Percentiles rank a stretch among this genome's conserved stretches.
These are phyloP conservation scores for Pascua guehoae DNA, from an alignment of 1,284 basidiomycete genomes.

Conservation along the genomic window DNA sequence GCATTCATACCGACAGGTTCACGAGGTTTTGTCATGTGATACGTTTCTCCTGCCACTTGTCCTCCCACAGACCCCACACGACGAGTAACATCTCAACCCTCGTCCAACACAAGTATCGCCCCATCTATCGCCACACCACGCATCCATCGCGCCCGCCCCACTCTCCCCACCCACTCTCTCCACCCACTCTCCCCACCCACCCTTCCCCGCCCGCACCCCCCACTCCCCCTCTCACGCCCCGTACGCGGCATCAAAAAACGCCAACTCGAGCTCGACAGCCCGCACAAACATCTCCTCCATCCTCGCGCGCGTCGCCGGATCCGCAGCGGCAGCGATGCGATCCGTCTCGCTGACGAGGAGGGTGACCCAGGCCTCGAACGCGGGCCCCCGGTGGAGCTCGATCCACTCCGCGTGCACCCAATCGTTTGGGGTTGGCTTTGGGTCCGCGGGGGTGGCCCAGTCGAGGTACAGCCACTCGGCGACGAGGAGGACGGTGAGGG, in stretches of 20 bases:
- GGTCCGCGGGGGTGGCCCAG: slow-evolving; percentile 8
- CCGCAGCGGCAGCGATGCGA: slow-evolving; percentile 6
- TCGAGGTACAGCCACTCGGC: slow-evolving; percentile 24
- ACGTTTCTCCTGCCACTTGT: too few relatives aligned
- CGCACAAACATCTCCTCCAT: slow-evolving; percentile 12
- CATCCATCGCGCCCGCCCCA: too few relatives aligned
- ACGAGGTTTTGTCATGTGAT: too few relatives aligned
- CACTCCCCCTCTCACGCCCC: neutral
- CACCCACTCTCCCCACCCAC: too few relatives aligned
- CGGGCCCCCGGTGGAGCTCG: slow-evolving; percentile 18
- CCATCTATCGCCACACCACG: too few relatives aligned
- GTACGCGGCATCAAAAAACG: slow-evolving; percentile 15
- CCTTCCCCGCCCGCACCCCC: too few relatives aligned
- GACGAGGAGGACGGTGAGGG: slow-evolving; percentile 16
- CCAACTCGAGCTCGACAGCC: slow-evolving; percentile 12
- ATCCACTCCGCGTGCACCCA: slow-evolving; percentile 20
- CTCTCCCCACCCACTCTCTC: too few relatives aligned
- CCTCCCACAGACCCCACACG: too few relatives aligned
- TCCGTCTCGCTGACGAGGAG: slow-evolving; percentile 13
- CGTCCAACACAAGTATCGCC: too few relatives aligned
- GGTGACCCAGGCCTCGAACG: slow-evolving; percentile 14
- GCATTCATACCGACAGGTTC: too few relatives aligned
- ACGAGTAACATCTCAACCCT: too few relatives aligned
- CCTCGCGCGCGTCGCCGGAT: neutral
- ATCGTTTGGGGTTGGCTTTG: neutral